phyloP scores from a whole-genome alignment of 2,329 filamentous ascomycete genomes.

The Xylaria sp. region DNA sequence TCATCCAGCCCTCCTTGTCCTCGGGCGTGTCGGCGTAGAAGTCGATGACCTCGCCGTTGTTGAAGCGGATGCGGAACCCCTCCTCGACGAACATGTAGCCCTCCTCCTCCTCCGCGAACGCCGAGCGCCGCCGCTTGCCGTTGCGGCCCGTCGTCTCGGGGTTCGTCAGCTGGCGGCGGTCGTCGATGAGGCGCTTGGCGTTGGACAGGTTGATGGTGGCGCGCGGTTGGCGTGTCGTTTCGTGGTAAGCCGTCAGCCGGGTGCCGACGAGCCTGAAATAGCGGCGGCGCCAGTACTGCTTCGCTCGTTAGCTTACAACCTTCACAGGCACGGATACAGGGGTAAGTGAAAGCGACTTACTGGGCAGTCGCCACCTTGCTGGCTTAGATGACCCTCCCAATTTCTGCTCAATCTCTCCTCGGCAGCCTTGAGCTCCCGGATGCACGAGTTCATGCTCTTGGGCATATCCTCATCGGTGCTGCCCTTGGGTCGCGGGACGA shows the following conservation, averaged over 20 bases:
- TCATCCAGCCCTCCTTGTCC: conserved; percentile 96
- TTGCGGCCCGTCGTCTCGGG: conserved; percentile 77
- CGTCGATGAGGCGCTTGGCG: conserved; percentile 90
- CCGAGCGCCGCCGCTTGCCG: conserved; percentile 84
- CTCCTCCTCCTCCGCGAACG: conserved; percentile 97
- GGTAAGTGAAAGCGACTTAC: conserved; percentile 66
- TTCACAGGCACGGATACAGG: neutral
- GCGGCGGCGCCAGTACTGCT: conserved; percentile 91
- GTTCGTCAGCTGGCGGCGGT: conserved; percentile 80
- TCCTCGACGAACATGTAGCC: conserved; percentile 99
- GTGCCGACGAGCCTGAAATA: conserved; percentile 94
- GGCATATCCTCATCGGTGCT: conserved; percentile 94
- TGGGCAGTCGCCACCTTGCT: conserved; percentile 96
- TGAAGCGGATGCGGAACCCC: conserved; percentile 97
- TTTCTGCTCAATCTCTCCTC: conserved; percentile 77
- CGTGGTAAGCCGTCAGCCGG: conserved; percentile 93
- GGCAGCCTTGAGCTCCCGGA: conserved; percentile 89
- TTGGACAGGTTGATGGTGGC: conserved; percentile 97
- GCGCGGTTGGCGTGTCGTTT: conserved; percentile 90
- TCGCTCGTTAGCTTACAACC: conserved; percentile 41
- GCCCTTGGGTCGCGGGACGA: conserved; percentile 89
- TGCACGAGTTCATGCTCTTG: conserved; percentile 97
- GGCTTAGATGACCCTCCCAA: conserved; percentile 88
- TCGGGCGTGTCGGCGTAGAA: conserved; percentile 91
- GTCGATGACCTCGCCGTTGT: conserved; percentile 97